Base-by-base conservation (phyloP, 805 yeast species). In the Teunomyces lycoperdinae region DNA sequence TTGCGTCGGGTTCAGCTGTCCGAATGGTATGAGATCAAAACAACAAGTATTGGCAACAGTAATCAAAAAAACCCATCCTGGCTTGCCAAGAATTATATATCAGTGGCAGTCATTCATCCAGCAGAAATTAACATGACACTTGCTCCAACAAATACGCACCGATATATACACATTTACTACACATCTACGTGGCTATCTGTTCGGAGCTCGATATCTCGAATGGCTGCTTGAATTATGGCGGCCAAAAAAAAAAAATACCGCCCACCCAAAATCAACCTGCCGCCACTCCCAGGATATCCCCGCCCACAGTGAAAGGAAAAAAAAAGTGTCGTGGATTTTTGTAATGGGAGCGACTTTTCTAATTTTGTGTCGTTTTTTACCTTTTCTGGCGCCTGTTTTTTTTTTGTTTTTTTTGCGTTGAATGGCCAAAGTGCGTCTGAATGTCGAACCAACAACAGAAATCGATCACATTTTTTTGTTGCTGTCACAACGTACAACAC, bases 391-490 rank as follows among this genome's bases (percentile, higher is more conserved):
- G 20, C 11, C 10, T 29, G 11, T 17, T 42, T 42, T 28, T 42
- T 28, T 42, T 42, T 36, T 44, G 27, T 36, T 28, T 27, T 44
- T 36, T 29, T 14, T 29, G 20, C 44, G 33, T 28, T 31, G 27
- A 42, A 42, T 17, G 31, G 44, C 33, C 27, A 26, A 34, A 35
- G 26, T 20, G 39, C 39, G 39, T 35, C 39, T 35, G 39, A 35
- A 38, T 38, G 27, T 38, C 41, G 41, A 38, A 38, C 44, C 44
- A 17, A 41, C 44, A 42, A 42, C 20, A 30, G 34, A 36, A 36
- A 36, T 29, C 44, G 36, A 42, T 42, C 44, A 42, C 44, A 42
- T 42, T 31, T 38, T 41, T 42, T 42, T 42, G 31, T 42, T 42
- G 44, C 36, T 42, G 34, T 42, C 44, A 42, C 33, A 39, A 43